Base-by-base conservation (phyloP, 345 rosid genomes). In the Populus davidiana region DNA sequence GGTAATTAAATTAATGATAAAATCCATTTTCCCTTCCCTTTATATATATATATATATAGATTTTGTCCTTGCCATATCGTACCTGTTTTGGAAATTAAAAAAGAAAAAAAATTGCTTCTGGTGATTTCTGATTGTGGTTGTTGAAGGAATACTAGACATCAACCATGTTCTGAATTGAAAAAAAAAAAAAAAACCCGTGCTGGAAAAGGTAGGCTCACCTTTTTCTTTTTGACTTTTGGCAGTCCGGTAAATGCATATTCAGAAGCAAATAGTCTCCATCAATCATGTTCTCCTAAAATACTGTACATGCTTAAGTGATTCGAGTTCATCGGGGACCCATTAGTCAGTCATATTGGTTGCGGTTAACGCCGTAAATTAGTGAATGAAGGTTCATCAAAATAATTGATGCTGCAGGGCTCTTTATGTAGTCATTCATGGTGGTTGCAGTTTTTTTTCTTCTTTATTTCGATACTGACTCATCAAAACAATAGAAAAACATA, bases 121-220 rank as follows among this genome's bases (percentile, higher is more conserved):
- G 23, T 29, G n/a, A 47, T 70, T 56, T n/a, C 44, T 54, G 38
- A 41, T 8, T 11, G 4, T 72, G 78, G 84, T 83, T 1, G 86
- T 75, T 87, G 88, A 78, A 73, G 69, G 75, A 56, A 81, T 75
- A 64, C 29, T 49, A 29, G 67, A 78, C 43, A 25, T 67, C 74
- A 39, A 21, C 66, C 71, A 25, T 56, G 47, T 62, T 66, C 69
- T 68, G 69, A 81, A 47, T 23, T 78, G 11, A 54, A 70, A 64
- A 66, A 20, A 20, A 63, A 70, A 64, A 66, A 20, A 1, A 1
- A 52, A 20, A 20, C 11, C 47, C 47, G 47, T 9, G 11, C 5
- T 10, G 27, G 29, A 56, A 56, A 2, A 11, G 63, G 63, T 47
- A n/a, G 27, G 27, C 3, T 23, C 29, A 9, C 63, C 8, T 3